Evolutionary conservation across 306 rosid genomes (phyloP), one percentile per base, ranked within the genome.

Genomic region (Corylus avellana): DNA sequence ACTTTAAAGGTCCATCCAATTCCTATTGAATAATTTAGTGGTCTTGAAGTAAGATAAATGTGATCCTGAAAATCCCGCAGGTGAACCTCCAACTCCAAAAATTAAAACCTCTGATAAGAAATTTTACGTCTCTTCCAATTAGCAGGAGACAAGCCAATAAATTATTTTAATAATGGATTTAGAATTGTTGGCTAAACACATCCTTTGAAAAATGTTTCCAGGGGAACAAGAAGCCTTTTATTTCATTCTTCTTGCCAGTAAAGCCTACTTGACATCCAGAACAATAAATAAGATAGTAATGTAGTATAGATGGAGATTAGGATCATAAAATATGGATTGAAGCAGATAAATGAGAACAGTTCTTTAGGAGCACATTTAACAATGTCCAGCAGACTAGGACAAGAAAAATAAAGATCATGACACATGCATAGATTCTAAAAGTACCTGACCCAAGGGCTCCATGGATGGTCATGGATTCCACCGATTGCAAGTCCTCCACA

Each of bases 401-500:
- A 68, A 42, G 75, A 22, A 74, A 81, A 61, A 39, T 25, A 47
- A 67, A 37, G 25, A 42, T 42, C 9, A n/a, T 1, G 32, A 67
- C 12, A 42, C 12, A 42, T 18, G 63, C 46, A 77, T n/a, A 18
- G 58, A 48, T 70, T 37, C 55, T 22, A 59, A 67, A 53, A 22
- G 77, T 84, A 91, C 98, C 97, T 78, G 93, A 80, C 82, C 93
- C 84, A 78, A 88, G 81, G 81, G 94, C 84, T 81, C 98, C 98
- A 2, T 86, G 92, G 61, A 90, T 87, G n/a, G 87, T 81, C 81
- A 92, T 78, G 84, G 74, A 87, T 74, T 94, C 97, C 47, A 89
- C 84, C 25, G 93, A 85, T 48, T 84, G 87, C 71, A 73, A 61
- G 86, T 92, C 98, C 81, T 86, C 90, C 18, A 78, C 80, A 62